phyloP scores from a whole-genome alignment of 2,329 filamentous ascomycete species.

The Bimuria novae-zelandiae region DNA sequence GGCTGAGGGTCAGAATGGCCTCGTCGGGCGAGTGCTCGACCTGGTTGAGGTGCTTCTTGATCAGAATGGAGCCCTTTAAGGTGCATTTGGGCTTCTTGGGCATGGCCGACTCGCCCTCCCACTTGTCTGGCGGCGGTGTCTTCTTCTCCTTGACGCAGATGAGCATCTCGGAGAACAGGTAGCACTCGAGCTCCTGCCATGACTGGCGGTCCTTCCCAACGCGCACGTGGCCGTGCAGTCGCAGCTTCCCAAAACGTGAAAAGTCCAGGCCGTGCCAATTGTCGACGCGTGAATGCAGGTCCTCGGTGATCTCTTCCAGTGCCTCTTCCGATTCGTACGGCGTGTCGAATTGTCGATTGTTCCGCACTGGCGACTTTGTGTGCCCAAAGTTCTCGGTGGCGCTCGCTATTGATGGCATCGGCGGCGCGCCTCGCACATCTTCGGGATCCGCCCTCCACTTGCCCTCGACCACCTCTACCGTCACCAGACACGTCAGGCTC shows the following conservation, averaged over 20 bases:
- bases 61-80: constrained; percentile 94
- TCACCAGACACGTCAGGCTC: constrained; percentile 89
- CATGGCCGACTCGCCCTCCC: constrained; percentile 62
- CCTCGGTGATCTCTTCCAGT: constrained; percentile 84
- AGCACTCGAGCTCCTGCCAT: constrained; percentile 98
- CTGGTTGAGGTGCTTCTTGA: constrained; percentile 95
- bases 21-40: constrained; percentile 77
- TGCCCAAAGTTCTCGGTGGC: constrained; percentile 50
- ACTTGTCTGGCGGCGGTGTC: constrained; percentile 63
- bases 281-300: constrained; percentile 83
- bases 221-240: constrained; percentile 84
- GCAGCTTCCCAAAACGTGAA: constrained; percentile 86
- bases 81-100: constrained; percentile 76
- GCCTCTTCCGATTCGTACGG: constrained; percentile 77
- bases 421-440: constrained; percentile 65
- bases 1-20: constrained; percentile 81
- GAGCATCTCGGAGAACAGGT: constrained; percentile 96
- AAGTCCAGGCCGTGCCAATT: constrained; percentile 99
- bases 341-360: constrained; percentile 50
- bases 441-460: constrained; percentile 89
- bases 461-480: constrained; percentile 88
- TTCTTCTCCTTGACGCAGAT: constrained; percentile 99
- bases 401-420: constrained; percentile 55
- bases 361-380: constrained; percentile 65
- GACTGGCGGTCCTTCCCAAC: constrained; percentile 96